These are phyloP conservation scores for Mimosa bimucronata DNA, from an alignment of 306 rosid species.

Conservation along the genomic window DNA sequence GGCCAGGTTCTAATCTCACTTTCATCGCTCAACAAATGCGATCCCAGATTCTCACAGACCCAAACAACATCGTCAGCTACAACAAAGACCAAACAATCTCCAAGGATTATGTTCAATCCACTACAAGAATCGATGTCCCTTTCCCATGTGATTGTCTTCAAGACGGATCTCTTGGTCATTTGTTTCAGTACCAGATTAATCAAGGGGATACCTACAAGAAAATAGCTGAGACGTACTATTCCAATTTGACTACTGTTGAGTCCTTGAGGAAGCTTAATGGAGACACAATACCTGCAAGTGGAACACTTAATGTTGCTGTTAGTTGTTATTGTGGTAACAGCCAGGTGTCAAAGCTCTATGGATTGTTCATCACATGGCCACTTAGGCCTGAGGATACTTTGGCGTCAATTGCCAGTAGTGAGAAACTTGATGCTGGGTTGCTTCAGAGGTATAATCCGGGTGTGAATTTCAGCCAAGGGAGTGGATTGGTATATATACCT, in stretches of 20 bases:
- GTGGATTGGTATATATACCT: slow-evolving; percentile 47
- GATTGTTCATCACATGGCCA: slow-evolving; percentile 11
- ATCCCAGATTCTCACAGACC: not conserved
- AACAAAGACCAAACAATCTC: not conserved
- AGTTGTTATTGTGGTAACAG: slow-evolving; percentile 17
- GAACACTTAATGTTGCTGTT: not conserved
- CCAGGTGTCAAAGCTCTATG: not conserved
- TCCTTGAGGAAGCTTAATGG: slow-evolving; percentile 1
- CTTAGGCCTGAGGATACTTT: slow-evolving; percentile 13
- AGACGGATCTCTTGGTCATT: not conserved
- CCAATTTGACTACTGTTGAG: slow-evolving; percentile 16
- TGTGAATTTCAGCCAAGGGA: slow-evolving; percentile 52
- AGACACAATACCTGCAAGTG: not conserved
- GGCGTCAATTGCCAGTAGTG: not conserved
- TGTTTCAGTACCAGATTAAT: not conserved
- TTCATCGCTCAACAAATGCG: not conserved
- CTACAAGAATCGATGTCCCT: not conserved
- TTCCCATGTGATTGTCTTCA: slow-evolving; percentile 15
- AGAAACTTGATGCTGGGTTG: slow-evolving; percentile 21
- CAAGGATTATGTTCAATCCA: not conserved
- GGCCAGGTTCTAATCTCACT: not conserved
- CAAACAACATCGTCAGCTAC: not conserved
- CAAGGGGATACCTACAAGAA: slow-evolving; percentile 3
- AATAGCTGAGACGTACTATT: not conserved
- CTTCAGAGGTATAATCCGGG: slow-evolving; percentile 49